Conservation (phyloP, 106 monocot species). For the Platanthera zijinensis region DNA sequence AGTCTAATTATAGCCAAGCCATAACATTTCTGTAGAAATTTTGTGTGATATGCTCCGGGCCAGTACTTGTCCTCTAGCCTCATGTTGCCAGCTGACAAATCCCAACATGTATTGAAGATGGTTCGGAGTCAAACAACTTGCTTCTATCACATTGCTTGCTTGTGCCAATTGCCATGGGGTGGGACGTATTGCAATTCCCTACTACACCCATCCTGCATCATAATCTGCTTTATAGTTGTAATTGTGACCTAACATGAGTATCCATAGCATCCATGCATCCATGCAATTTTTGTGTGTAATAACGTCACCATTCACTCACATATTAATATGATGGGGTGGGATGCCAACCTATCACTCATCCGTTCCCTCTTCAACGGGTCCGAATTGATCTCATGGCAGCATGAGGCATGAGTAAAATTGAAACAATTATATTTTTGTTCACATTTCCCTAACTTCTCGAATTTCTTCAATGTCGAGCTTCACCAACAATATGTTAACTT, state of each 20-base stretch:
- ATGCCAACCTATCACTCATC: background rate
- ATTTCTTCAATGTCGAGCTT: background rate
- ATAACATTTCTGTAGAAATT: background rate
- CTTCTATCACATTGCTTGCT: no score
- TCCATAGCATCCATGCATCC: background rate
- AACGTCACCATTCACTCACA: background rate
- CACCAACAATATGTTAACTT: background rate
- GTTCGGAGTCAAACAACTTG: no score
- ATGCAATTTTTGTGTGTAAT: background rate
- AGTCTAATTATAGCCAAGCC: background rate
- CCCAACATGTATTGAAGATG: no score
- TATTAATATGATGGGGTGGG: background rate
- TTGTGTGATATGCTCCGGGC: no score
- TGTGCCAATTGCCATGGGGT: background rate
- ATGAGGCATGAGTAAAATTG: background rate
- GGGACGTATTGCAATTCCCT: background rate
- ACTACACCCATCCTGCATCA: background rate
- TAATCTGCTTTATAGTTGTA: background rate
- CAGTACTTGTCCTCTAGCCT: no score
- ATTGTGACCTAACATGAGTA: background rate
- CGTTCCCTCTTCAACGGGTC: background rate
- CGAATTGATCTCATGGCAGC: background rate
- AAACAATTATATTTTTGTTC: background rate
- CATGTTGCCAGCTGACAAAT: no score
- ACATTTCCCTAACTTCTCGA: background rate